These are phyloP conservation scores for Fennellomyces sp. DNA, from an alignment of 371 early-diverging fungal genomes.

Conservation along the genomic window DNA sequence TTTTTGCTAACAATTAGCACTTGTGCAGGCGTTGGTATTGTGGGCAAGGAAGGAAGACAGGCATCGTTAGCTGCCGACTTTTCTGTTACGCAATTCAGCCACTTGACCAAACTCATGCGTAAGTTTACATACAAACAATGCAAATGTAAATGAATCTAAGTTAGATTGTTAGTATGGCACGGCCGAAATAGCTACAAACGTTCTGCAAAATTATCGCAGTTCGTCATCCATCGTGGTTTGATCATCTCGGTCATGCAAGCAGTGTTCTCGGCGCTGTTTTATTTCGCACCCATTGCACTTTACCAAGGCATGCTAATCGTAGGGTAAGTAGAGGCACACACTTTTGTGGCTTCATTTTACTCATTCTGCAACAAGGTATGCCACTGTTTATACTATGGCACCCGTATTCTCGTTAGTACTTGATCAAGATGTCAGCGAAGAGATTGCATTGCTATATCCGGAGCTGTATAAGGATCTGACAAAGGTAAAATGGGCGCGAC, in stretches of 20 bases:
- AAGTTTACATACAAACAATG: constrained; percentile 28
- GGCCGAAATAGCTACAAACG: constrained; percentile 97
- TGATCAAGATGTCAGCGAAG: constrained; percentile 91
- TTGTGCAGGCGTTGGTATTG: constrained; percentile 86
- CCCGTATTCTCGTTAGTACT: constrained; percentile 97
- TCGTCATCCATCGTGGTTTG: constrained; percentile 99
- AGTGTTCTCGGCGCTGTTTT: constrained; percentile 97
- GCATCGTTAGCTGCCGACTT: constrained; percentile 98
- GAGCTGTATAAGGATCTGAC: constrained; percentile 98
- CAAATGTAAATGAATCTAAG: too few species aligned
- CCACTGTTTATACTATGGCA: constrained; percentile 96
- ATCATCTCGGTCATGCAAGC: constrained; percentile 99
- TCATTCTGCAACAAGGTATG: constrained; percentile 85
- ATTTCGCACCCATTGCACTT: constrained; percentile 97
- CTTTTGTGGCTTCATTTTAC: constrained; percentile 1
- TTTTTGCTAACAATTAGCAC: not conserved
- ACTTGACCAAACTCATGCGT: constrained; percentile 82
- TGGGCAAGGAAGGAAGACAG: constrained; percentile 99
- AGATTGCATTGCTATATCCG: constrained; percentile 93
- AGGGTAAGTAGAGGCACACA: constrained; percentile 27
- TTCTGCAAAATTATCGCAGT: constrained; percentile 95
- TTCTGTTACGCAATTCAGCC: constrained; percentile 91
- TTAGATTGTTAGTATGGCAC: constrained; percentile 79
- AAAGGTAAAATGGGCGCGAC: constrained; percentile 60
- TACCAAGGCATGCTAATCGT: constrained; percentile 84